Evolutionary conservation across 192 early-diverging fungal genomes (phyloP).

Genomic region (Coemansia sp.): DNA sequence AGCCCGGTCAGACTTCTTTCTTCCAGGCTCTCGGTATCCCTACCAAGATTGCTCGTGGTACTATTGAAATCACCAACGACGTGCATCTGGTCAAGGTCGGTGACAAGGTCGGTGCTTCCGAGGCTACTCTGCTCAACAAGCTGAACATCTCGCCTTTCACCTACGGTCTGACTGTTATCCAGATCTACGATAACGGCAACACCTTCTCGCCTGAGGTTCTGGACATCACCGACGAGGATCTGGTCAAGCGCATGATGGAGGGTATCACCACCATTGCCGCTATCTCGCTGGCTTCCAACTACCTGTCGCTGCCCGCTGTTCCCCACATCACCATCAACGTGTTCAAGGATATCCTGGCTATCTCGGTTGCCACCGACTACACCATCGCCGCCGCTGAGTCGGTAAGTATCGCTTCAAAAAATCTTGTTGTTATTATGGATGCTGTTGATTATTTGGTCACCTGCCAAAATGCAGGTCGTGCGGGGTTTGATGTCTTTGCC

Average conservation of each 20-base stretch:
- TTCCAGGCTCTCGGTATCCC: constrained; percentile 99
- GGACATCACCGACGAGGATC: constrained; percentile 81
- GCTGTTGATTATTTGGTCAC: constrained; percentile 6
- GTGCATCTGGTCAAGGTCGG: constrained; percentile 90
- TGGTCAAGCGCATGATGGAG: constrained; percentile 66
- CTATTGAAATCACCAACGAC: constrained; percentile 98
- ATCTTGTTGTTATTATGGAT: constrained; percentile 5
- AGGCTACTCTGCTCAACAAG: constrained; percentile 99
- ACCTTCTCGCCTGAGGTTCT: constrained; percentile 85
- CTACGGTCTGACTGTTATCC: constrained; percentile 92
- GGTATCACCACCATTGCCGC: constrained; percentile 73
- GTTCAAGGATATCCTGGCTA: constrained; percentile 94
- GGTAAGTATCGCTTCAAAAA: constrained; percentile 58
- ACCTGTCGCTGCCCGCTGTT: constrained; percentile 81
- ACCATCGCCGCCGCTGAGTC: constrained; percentile 84
- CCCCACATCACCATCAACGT: constrained; percentile 96
- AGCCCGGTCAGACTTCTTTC: constrained; percentile 99
- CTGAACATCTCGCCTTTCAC: constrained; percentile 99
- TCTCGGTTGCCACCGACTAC: constrained; percentile 89
- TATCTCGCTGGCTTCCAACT: constrained; percentile 79
- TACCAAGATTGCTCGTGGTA: constrained; percentile 99
- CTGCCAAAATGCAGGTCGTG: too few relatives aligned
- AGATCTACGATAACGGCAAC: constrained; percentile 92
- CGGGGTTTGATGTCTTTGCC: too few relatives aligned
- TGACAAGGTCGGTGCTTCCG: constrained; percentile 94